Percentiles rank a stretch among this genome's conserved stretches.
Conservation (phyloP, 1,139 yeast species). For the Nadsonia commutata region DNA sequence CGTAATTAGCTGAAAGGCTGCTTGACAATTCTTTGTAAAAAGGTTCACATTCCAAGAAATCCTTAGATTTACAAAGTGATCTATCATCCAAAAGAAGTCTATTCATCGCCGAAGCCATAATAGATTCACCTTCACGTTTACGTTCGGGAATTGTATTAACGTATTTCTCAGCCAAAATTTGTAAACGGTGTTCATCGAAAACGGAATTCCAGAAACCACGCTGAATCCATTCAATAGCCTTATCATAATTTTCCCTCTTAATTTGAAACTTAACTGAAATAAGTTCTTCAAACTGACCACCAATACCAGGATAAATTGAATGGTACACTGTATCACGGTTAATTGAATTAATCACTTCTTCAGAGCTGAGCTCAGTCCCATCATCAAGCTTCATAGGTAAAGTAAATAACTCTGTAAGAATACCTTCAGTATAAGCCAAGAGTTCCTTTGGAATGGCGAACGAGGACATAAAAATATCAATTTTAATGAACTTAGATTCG, state of each 20-base stretch:
- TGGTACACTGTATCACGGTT: constrained; percentile 52
- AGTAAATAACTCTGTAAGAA: constrained; percentile 53
- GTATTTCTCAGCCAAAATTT: constrained; percentile 57
- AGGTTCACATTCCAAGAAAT: constrained; percentile 47
- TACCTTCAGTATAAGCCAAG: constrained; percentile 47
- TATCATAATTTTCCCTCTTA: constrained; percentile 43
- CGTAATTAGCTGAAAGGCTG: constrained; percentile 32
- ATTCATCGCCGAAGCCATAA: constrained; percentile 50
- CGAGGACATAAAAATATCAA: constrained; percentile 52
- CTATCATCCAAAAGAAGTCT: constrained; percentile 39
- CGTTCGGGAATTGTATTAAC: constrained; percentile 63
- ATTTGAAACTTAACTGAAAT: constrained; percentile 49
- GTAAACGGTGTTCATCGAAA: constrained; percentile 61
- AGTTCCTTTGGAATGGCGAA: constrained; percentile 40
- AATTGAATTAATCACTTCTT: constrained; percentile 56
- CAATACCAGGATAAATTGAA: constrained; percentile 31
- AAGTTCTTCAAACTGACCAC: constrained; percentile 52
- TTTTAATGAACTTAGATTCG: constrained; percentile 66
- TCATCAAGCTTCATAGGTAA: constrained; percentile 55
- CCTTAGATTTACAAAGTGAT: constrained; percentile 55
- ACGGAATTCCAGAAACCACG: constrained; percentile 49
- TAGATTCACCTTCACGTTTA: constrained; percentile 64
- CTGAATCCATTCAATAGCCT: constrained; percentile 64
- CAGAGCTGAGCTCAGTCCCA: constrained; percentile 48
- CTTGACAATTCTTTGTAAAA: constrained; percentile 33